A percentile compares a stretch with the other conserved stretches of the same genome.
phyloP scores from a whole-genome alignment of 176 grass and related monocot genomes.

The Microstegium vimineum region DNA sequence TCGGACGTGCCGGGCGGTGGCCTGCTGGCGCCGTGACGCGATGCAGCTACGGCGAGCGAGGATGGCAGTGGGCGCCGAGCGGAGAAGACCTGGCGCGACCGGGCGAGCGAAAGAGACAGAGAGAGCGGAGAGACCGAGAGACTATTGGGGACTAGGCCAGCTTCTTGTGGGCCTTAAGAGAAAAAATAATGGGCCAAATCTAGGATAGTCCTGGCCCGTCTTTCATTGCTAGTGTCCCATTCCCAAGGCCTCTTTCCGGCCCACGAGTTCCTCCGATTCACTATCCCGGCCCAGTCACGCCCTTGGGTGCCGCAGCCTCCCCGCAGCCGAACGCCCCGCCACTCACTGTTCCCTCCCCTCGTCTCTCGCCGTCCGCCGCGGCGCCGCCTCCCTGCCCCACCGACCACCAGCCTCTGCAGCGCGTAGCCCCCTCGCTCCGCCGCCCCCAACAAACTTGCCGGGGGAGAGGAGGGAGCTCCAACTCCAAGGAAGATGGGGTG shows the following conservation, averaged over 20 bases:
- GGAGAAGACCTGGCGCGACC: constrained; percentile 21
- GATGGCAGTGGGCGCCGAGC: background rate
- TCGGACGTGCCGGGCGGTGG: too few relatives aligned
- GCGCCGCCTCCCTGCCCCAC: background rate
- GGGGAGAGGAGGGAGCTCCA: background rate
- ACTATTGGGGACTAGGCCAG: background rate
- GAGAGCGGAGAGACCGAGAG: background rate
- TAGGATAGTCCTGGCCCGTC: background rate
- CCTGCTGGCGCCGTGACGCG: background rate
- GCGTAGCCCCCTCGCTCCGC: background rate
- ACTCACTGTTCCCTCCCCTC: background rate
- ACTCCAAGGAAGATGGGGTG: constrained; percentile 56
- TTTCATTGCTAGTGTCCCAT: too few relatives aligned
- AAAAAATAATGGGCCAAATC: background rate
- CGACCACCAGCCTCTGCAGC: background rate
- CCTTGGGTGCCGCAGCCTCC: background rate
- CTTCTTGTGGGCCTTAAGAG: background rate
- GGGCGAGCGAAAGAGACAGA: background rate
- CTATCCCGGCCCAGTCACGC: background rate
- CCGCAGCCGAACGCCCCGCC: background rate
- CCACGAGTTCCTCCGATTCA: background rate
- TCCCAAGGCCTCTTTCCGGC: background rate
- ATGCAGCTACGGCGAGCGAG: background rate
- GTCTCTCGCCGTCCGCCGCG: background rate
- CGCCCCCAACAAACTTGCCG: background rate